Base-by-base conservation (phyloP, 2,329 filamentous ascomycete species). In the Chalara sp. region DNA sequence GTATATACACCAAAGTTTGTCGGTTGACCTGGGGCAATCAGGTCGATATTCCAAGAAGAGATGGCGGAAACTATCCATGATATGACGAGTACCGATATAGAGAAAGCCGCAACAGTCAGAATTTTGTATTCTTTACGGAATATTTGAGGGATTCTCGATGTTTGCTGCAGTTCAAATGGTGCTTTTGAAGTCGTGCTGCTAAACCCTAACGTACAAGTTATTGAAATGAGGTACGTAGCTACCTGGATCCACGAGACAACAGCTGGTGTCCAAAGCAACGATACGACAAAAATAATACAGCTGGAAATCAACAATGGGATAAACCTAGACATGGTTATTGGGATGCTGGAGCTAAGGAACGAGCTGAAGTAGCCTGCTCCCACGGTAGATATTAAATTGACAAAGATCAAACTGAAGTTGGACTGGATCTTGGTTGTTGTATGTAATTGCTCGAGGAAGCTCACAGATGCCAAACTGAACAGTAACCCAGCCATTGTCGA, bases 81-180 rank as follows among this genome's bases (percentile, higher is more conserved):
- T 7, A 48, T 35, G 21, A 55, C 7, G 55, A 63, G 3, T 54
- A 55, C 42, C 33, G 59, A 63, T 4, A 42, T 52, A 48, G 62
- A 58, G 28, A 39, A 3, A n/a, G n/a, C n/a, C 35, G 2, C 8
- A 39, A 39, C 8, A 39, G 35, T 39, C n/a, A 39, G n/a, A 39
- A 10, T 39, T 39, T 39, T 39, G 10, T 10, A 2, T 10, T 10
- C 10, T n/a, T 39, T 39, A 10, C 35, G 35, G n/a, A n/a, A 10
- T 10, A 39, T 10, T 10, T 10, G 35, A 10, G n/a, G n/a, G 10
- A 10, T 10, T 2, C 10, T n/a, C n/a, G 35, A 39, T 39, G 35
- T 39, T 39, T 39, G 35, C 35, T 3, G 35, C 10, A 21, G 21
- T 3, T 39, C n/a, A 10, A n/a, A 39, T 10, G 35, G n/a, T 39